Evolutionary conservation across 1,284 basidiomycete species (phyloP), one percentile per base, ranked within the genome.

Genomic region (Ganoderma boninense): DNA sequence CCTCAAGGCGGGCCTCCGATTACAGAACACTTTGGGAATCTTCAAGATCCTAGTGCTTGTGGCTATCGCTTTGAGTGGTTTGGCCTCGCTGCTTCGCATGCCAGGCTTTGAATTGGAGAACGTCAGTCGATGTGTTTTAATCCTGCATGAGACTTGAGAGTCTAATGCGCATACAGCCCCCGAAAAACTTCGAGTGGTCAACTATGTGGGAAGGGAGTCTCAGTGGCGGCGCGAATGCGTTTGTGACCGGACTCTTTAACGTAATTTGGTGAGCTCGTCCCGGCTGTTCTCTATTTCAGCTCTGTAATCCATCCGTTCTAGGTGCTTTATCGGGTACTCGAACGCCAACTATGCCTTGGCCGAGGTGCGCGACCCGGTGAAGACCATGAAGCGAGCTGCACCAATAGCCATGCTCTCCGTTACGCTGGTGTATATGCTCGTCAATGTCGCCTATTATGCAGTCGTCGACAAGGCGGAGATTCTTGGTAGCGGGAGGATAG

Each of bases 261-360:
- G 88, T 92, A 59, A 89, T 90, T 38, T 92, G 90, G 90, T 90
- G 68, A 43, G 83, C 73, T 23, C 8, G 16, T 43, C 38, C 26
- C n/a, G 46, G n/a, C 57, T 13, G 2, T n/a, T 40, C 2, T 57
- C 0, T 23, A 4, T 6, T 40, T 5, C 20, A 6, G 20, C 20
- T 11, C 49, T 54, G 23, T 3, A 13, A 10, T 42, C 6, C 38
- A 18, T 54, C 23, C 4, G 4, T 26, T 11, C 1, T 62, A 92
- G 90, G 91, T 90, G 89, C 0, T 92, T 88, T 77, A 84, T 86
- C 64, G 92, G 92, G 0, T 93, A 92, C 76, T 87, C 88, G 0
- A 92, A 90, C 68, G 90, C 90, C 18, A 93, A 93, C 76, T 92
- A 92, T 71, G 90, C 89, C 0, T 82, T 93, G 2, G 91, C 90